These are phyloP conservation scores for Plasmopara halstedii DNA, from an alignment of 352 stramenopile species.

Conservation along the genomic window DNA sequence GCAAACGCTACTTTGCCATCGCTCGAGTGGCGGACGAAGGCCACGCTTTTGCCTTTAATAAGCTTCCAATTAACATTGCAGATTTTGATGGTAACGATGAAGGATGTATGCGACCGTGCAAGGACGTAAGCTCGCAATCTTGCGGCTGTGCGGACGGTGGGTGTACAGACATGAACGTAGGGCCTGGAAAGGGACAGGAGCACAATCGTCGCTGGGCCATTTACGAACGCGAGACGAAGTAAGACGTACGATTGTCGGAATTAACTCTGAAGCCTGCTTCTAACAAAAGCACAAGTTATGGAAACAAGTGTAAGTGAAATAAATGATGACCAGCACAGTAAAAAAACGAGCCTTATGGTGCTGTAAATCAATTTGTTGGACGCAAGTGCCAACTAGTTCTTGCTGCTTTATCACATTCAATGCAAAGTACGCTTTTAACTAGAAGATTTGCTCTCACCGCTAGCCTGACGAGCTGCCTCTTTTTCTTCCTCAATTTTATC, in stretches of 20 bases:
- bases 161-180: constrained; percentile 64
- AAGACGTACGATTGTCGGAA: constrained; percentile 11
- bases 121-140: constrained; percentile 62
- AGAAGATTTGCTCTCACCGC: too few species aligned
- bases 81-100: constrained; percentile 75
- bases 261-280: too few species aligned
- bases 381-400: too few species aligned
- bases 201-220: constrained; percentile 88
- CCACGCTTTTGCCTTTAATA: constrained; percentile 88
- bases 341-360: too few species aligned
- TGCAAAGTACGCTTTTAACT: too few species aligned
- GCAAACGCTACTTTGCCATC: constrained; percentile 87
- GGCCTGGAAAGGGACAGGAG: constrained; percentile 69
- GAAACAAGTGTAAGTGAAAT: background rate
- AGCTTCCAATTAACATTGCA: constrained; percentile 50
- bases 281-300: too few species aligned
- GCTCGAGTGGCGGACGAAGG: constrained; percentile 68
- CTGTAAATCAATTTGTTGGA: too few species aligned
- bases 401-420: too few species aligned
- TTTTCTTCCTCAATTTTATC: constrained; percentile 80
- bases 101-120: constrained; percentile 69
- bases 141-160: constrained; percentile 82
- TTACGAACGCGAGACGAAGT: constrained; percentile 59
- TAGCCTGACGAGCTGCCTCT: constrained; percentile 61
- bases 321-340: constrained; percentile 8